Evolutionary conservation across 331 rosid genomes (phyloP).

Genomic region (Pyracantha coccinea): DNA sequence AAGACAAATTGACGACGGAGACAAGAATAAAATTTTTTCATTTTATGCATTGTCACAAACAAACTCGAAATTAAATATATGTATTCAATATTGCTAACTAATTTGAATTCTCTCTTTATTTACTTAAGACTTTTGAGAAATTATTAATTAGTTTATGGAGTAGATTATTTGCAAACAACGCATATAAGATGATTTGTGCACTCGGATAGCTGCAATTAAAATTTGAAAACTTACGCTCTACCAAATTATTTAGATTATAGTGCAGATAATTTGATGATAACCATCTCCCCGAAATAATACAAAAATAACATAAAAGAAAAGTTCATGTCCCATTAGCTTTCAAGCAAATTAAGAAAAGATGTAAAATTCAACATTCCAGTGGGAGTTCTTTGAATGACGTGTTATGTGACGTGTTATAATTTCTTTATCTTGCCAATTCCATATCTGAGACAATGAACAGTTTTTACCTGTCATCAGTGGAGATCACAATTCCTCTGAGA

Average conservation of each 20-base stretch:
- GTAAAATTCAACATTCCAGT: not conserved
- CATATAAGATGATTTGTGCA: not conserved
- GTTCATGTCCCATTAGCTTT: not conserved
- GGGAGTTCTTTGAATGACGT: not conserved
- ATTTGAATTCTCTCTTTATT: too few relatives aligned
- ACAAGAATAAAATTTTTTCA: not conserved
- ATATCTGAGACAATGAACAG: conserved; percentile 1
- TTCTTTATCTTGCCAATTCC: conserved; percentile 1
- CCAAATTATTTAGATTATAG: not conserved
- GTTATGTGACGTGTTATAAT: not conserved
- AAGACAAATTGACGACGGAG: not conserved
- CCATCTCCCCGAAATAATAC: not conserved
- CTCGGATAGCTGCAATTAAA: not conserved
- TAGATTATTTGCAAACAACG: not conserved
- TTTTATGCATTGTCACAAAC: not conserved
- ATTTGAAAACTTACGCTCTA: not conserved
- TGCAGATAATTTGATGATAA: not conserved
- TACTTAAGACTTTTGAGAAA: too few relatives aligned
- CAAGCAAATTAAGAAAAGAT: not conserved
- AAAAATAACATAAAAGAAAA: not conserved
- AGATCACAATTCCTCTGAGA: conserved; percentile 43
- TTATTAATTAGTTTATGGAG: too few relatives aligned
- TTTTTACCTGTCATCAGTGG: conserved; percentile 28
- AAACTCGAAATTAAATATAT: not conserved
- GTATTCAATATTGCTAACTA: too few relatives aligned